Evolutionary conservation across 1,284 basidiomycete genomes (phyloP).

Genomic region (Taiwanofungus camphoratus): DNA sequence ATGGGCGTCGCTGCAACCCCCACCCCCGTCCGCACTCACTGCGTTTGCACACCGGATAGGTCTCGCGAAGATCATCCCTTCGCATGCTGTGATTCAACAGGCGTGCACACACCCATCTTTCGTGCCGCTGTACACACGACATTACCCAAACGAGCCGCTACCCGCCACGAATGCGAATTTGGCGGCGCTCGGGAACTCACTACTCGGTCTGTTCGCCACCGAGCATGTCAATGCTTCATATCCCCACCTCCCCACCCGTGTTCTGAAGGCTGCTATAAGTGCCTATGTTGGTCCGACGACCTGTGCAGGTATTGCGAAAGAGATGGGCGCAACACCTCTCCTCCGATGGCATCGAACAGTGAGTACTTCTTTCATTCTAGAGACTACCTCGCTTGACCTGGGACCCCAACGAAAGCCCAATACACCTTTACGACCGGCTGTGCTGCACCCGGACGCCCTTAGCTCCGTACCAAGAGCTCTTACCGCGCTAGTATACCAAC

Average conservation of each 20-base stretch:
- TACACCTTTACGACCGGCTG: slow-evolving; percentile 40
- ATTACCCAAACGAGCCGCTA: slow-evolving; percentile 45
- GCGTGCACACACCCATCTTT: slow-evolving; percentile 83
- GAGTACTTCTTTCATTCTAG: slow-evolving; percentile 22
- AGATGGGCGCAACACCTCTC: slow-evolving; percentile 70
- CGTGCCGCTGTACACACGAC: slow-evolving; percentile 46
- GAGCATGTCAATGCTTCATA: slow-evolving; percentile 83
- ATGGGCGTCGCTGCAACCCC: slow-evolving; percentile 71
- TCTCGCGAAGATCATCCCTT: slow-evolving; percentile 46
- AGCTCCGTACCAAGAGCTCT: slow-evolving; percentile 72
- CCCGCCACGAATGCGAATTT: slow-evolving; percentile 76
- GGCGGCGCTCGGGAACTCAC: slow-evolving; percentile 78
- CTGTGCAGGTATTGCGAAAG: slow-evolving; percentile 78
- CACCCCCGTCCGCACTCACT: slow-evolving; percentile 63
- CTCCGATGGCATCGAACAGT: slow-evolving; percentile 70
- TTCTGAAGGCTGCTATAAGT: slow-evolving; percentile 85
- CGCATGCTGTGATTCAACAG: slow-evolving; percentile 54
- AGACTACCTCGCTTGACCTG: not conserved
- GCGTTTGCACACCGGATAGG: slow-evolving; percentile 76
- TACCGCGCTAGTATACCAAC: slow-evolving; percentile 71
- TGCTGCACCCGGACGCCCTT: slow-evolving; percentile 67
- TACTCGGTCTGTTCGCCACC: slow-evolving; percentile 87
- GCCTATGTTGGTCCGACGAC: slow-evolving; percentile 86
- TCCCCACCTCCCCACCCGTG: slow-evolving; percentile 88
- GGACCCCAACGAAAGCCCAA: slow-evolving; percentile 33